Base-by-base conservation (phyloP, 805 yeast genomes). In the Yamadazyma philogaea region DNA sequence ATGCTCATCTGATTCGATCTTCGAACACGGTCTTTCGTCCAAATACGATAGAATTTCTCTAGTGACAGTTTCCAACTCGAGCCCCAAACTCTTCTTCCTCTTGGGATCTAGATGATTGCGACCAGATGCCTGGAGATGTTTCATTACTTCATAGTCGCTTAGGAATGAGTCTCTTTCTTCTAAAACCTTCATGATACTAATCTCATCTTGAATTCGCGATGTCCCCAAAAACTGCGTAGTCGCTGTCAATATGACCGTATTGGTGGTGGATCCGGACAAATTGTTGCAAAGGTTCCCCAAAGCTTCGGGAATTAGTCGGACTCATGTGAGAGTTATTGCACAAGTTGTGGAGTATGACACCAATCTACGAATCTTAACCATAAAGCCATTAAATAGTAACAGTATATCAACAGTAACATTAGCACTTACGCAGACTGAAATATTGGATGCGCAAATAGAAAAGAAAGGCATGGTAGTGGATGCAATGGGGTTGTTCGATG, bases 121-220 rank as follows among this genome's bases (percentile, higher is more conserved):
- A 11, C n/a, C n/a, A 10, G 77, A 63, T 10, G 63, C 76, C 10
- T 63, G 58, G 30, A 84, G 59, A 46, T 81, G 85, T 37, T 70
- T 64, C 34, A 70, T 63, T 1, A 84, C 89, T 59, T 84, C 93
- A 47, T 63, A 76, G 56, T 84, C 81, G 34, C 87, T 76, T 27
- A 85, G 64, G 44, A 84, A 69, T 43, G 75, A 72, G 34, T 79
- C 84, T 44, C 88, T 62, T 31, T 68, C 72, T 20, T 61, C 58
- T 22, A 75, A 60, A 3, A 75, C 65, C 59, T 70, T 64, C 77
- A 72, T 71, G 27, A 3, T 37, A 34, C 16, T 10, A 21, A 24
- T 12, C 39, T 40, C 43, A 40, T 28, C 39, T 27, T 31, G 17
- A 37, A 37, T 14, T 14, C 32, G 28, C 30, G 37, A 24, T 24